Percentiles rank a stretch among this genome's conserved stretches.
Evolutionary conservation across 768 basidiomycete genomes (phyloP).

Genomic region (Asterophora parasitica): DNA sequence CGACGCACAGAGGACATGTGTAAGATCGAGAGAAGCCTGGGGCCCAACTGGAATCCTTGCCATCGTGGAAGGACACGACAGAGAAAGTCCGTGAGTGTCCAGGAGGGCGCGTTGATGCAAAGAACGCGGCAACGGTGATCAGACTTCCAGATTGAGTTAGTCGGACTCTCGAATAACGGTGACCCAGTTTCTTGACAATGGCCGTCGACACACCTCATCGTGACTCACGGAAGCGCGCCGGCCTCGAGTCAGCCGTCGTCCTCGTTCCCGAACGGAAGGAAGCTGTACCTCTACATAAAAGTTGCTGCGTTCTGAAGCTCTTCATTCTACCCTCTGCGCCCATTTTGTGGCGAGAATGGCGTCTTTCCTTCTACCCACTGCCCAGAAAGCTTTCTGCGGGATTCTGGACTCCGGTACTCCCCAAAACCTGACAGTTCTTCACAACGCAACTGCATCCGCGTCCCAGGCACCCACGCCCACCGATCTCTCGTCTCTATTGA

Average conservation of each 20-base stretch:
- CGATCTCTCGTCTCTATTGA: constrained; percentile 13
- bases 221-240: not conserved
- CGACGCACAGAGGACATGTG: constrained; percentile 56
- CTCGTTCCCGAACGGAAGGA: not conserved
- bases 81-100: too few relatives aligned
- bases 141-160: too few relatives aligned
- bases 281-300: too few relatives aligned
- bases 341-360: constrained; percentile 1
- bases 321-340: not conserved
- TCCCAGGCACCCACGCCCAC: constrained; percentile 4
- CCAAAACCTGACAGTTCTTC: constrained; percentile 42
- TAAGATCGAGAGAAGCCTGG: constrained; percentile 52
- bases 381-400: constrained; percentile 39
- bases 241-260: not conserved
- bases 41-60: constrained; percentile 1
- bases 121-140: too few relatives aligned
- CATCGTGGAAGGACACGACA: not conserved
- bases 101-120: too few relatives aligned
- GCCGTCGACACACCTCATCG: not conserved
- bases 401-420: not conserved
- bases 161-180: too few relatives aligned
- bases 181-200: not conserved
- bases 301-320: not conserved
- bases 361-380: constrained; percentile 9
- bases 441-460: constrained; percentile 23